A percentile compares a stretch with the other conserved stretches of the same genome.
These are phyloP conservation scores for Lophiotrema nucula DNA, from an alignment of 495 filamentous ascomycete genomes.

Conservation along the genomic window DNA sequence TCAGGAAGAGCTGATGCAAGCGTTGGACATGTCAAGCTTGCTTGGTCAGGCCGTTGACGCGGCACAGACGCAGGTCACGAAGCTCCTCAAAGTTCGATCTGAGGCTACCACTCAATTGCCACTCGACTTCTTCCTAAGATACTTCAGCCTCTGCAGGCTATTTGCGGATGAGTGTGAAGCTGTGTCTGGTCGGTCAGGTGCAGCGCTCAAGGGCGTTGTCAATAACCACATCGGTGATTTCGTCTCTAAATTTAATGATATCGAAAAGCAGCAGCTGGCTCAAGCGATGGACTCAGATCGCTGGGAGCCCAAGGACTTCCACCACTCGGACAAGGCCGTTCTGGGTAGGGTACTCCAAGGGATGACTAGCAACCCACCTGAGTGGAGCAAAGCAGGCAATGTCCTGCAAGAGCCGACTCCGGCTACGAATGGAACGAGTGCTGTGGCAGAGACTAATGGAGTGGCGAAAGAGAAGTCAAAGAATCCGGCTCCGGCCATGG, in stretches of 20 bases:
- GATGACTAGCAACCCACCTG: conserved; percentile 74
- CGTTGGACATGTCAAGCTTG: conserved; percentile 90
- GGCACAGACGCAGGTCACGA: conserved; percentile 87
- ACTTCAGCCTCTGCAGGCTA: conserved; percentile 88
- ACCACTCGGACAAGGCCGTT: conserved; percentile 60
- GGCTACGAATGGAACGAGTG: conserved; percentile 36
- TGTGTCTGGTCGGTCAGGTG: conserved; percentile 83
- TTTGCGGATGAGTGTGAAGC: conserved; percentile 98
- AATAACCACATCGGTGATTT: conserved; percentile 91
- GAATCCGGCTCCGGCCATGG: conserved; percentile 55
- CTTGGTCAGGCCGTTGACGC: conserved; percentile 91
- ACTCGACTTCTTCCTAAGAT: conserved; percentile 77
- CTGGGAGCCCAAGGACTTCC: conserved; percentile 88
- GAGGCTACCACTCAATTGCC: conserved; percentile 76
- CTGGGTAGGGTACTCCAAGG: conserved; percentile 69
- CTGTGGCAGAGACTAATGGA: conserved; percentile 48
- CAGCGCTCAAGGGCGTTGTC: conserved; percentile 79
- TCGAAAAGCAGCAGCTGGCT: conserved; percentile 74
- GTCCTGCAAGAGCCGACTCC: conserved; percentile 57
- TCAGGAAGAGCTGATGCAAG: conserved; percentile 80
- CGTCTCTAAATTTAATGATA: conserved; percentile 70
- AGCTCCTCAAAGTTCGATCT: conserved; percentile 84
- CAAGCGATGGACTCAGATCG: conserved; percentile 84
- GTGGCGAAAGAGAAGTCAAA: conserved; percentile 64
- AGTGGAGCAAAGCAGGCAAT: conserved; percentile 68